These are phyloP conservation scores for Diplodia intermedia DNA, from an alignment of 2,329 filamentous ascomycete species.

Conservation along the genomic window DNA sequence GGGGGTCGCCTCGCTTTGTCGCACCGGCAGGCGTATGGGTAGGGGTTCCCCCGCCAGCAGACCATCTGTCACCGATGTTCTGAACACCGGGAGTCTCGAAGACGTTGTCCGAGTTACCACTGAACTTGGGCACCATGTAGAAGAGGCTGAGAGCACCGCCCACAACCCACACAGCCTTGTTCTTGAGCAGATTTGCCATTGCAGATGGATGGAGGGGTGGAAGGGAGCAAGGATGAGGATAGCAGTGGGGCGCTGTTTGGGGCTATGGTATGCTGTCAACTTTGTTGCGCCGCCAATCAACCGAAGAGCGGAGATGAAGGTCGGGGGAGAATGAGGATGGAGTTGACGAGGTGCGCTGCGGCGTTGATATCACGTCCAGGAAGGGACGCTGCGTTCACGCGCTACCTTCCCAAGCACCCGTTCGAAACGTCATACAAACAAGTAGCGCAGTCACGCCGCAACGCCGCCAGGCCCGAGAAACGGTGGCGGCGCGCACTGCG, in stretches of 20 bases:
- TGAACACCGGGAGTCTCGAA: slow-evolving; percentile 46
- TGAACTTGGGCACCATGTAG: slow-evolving; percentile 48
- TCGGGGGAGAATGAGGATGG: not conserved
- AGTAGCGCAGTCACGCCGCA: slow-evolving; percentile 4
- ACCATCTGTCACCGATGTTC: slow-evolving; percentile 46
- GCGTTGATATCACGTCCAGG: not conserved
- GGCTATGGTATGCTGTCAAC: not conserved
- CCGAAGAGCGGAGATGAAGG: not conserved
- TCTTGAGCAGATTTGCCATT: slow-evolving; percentile 25
- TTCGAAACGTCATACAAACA: slow-evolving; percentile 22
- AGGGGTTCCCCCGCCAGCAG: slow-evolving; percentile 43
- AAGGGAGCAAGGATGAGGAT: not conserved
- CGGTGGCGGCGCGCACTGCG: not conserved
- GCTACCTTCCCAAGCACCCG: not conserved
- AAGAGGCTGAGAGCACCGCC: slow-evolving; percentile 42
- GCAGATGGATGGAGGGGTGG: not conserved
- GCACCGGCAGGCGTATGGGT: slow-evolving; percentile 44
- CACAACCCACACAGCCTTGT: slow-evolving; percentile 29
- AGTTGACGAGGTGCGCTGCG: not conserved
- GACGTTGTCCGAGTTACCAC: slow-evolving; percentile 49
- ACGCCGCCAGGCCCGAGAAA: not conserved
- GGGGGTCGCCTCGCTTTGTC: slow-evolving; percentile 38
- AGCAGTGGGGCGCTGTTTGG: too few relatives aligned
- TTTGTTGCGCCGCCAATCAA: not conserved
- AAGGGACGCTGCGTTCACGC: not conserved